Conservation (phyloP, 2,329 filamentous ascomycete species). For the Ceratocystis cacaofunesta region DNA sequence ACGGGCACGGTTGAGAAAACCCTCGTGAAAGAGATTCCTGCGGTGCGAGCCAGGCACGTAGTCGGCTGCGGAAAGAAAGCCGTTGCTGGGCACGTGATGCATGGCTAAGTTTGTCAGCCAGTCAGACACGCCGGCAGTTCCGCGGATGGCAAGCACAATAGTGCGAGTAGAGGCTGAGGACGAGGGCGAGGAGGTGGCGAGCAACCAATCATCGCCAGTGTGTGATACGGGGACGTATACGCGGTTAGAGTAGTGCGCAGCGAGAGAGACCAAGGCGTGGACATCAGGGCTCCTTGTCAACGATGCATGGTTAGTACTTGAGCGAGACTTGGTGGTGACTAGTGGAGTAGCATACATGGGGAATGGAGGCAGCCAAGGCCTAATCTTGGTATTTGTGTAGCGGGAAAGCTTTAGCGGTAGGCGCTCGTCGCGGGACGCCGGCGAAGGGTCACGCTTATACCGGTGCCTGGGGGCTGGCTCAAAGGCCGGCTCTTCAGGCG, state of each 20-base stretch:
- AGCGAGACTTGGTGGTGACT: background rate
- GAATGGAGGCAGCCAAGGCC: slow-evolving; percentile 50
- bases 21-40: slow-evolving; percentile 64
- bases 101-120: slow-evolving; percentile 73
- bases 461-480: background rate
- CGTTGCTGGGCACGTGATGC: slow-evolving; percentile 47
- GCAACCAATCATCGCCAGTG: slow-evolving; percentile 58
- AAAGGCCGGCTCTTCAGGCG: background rate
- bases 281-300: slow-evolving; percentile 51
- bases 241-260: slow-evolving; percentile 60
- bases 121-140: slow-evolving; percentile 66
- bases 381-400: slow-evolving; percentile 64
- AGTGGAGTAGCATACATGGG: slow-evolving; percentile 37
- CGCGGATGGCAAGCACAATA: slow-evolving; percentile 72
- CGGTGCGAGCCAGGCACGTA: slow-evolving; percentile 18
- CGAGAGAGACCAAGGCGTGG: slow-evolving; percentile 63
- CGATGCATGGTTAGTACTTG: background rate
- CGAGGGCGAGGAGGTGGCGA: slow-evolving; percentile 50
- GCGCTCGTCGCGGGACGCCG: background rate
- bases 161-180: slow-evolving; percentile 37
- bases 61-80: slow-evolving; percentile 38
- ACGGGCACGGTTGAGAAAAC: slow-evolving; percentile 61
- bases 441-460: background rate
- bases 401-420: slow-evolving; percentile 59
- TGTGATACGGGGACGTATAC: slow-evolving; percentile 63